Evolutionary conservation across 1,284 basidiomycete species (phyloP).

Genomic region (Cystobasidium slooffiae): DNA sequence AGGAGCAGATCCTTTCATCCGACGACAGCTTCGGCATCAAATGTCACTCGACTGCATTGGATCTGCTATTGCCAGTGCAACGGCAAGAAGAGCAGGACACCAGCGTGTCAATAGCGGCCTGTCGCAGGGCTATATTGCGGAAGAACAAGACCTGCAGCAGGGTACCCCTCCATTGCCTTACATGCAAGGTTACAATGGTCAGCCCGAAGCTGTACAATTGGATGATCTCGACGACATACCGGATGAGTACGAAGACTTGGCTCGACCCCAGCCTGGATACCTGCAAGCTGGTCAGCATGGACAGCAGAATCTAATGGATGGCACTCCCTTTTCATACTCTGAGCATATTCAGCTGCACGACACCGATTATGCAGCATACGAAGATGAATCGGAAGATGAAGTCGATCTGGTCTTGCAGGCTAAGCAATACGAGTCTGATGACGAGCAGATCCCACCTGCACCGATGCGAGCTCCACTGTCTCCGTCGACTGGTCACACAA

Average conservation of each 20-base stretch:
- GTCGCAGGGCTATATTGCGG: conserved; percentile 10
- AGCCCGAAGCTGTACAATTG: conserved; percentile 45
- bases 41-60: conserved; percentile 53
- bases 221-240: conserved; percentile 53
- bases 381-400: conserved; percentile 40
- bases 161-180: neutral
- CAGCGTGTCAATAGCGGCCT: conserved; percentile 37
- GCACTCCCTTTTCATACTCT: conserved; percentile 9
- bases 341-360: conserved; percentile 22
- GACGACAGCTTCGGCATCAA: conserved; percentile 49
- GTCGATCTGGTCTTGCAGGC: conserved; percentile 38
- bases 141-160: neutral
- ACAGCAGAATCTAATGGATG: neutral
- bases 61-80: conserved; percentile 52
- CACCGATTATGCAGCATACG: conserved; percentile 31
- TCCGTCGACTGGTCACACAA: neutral
- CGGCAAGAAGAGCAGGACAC: conserved; percentile 47
- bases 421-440: conserved; percentile 40
- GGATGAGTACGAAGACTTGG: conserved; percentile 43
- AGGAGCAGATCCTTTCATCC: conserved; percentile 44
- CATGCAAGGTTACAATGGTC: conserved; percentile 6
- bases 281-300: conserved; percentile 1
- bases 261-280: neutral
- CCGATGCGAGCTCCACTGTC: neutral
- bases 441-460: neutral